Evolutionary conservation across 2,329 filamentous ascomycete species (phyloP), one percentile per base, ranked within the genome.

Genomic region (Fusarium setosum): DNA sequence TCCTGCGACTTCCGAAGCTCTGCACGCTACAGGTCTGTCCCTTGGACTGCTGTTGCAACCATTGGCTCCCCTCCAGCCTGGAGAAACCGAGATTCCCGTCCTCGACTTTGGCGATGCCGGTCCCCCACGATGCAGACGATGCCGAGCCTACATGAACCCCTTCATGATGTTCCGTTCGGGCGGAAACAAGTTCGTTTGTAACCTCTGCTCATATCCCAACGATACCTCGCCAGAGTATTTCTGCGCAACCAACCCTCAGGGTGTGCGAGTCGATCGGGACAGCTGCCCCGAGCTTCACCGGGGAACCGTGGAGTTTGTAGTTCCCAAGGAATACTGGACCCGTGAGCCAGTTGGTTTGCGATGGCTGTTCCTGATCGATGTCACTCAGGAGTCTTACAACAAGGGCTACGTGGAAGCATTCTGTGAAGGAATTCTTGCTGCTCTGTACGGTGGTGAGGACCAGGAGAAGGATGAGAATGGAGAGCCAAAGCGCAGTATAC

Each of bases 261-360:
- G 96, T 17, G 88, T 93, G 38, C 90, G 96, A 57, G 89, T 97
- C 48, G 96, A 99, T 78, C 88, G 96, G 47, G 87, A 94, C 74
- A 92, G 96, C 75, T 87, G 96, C 51, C 94, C 95, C 0, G 96
- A 99, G 80, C 84, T 99, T 72, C 92, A 90, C 72, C 87, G 93
- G 56, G 96, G 96, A 34, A 98, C 96, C 0, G 95, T 98, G 42
- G 96, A 99, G 75, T 99, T 97, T 75, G 85, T 96, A 61, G 96
- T 99, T 13, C 96, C 96, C 15, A 98, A 97, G 81, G 96, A 99
- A 80, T 99, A 99, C 80, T 99, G 94, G 93, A 95, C 93, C 21
- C 96, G 95, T 77, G 91, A 96, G 75, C 96, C 96, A 1, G 92
- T 96, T 13, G 94, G 93, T 21, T 77, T 98, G 71, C 89, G 91